A percentile compares a stretch with the other conserved stretches of the same genome.
These are phyloP conservation scores for Pythium grandisporangium DNA, from an alignment of 352 stramenopile genomes.

Conservation along the genomic window DNA sequence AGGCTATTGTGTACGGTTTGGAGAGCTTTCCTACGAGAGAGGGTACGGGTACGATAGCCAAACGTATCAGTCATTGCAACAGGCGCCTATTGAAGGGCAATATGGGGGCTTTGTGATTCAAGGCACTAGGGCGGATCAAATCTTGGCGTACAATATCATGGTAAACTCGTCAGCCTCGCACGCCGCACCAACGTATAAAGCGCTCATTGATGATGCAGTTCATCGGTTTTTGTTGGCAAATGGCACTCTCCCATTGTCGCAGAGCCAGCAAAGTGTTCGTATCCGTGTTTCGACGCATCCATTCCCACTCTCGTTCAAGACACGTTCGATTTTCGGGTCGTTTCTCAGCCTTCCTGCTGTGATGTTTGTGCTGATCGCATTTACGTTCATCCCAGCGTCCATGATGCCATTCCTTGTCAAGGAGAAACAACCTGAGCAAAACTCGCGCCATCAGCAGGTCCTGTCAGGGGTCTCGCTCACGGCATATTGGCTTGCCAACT, in stretches of 20 bases:
- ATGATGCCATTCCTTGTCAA: constrained; percentile 95
- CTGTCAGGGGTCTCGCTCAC: constrained; percentile 91
- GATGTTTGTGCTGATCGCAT: constrained; percentile 86
- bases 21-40: constrained; percentile 35
- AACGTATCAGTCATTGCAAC: constrained; percentile 2
- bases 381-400: constrained; percentile 90
- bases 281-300: constrained; percentile 37
- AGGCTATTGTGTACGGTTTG: constrained; percentile 47
- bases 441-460: constrained; percentile 95
- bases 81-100: constrained; percentile 23
- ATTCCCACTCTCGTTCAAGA: constrained; percentile 49
- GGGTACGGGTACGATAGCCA: constrained; percentile 23
- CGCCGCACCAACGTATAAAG: constrained; percentile 39
- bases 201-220: constrained; percentile 46
- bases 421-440: constrained; percentile 87
- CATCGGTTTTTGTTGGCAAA: constrained; percentile 30
- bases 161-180: constrained; percentile 45
- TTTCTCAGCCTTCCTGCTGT: constrained; percentile 64
- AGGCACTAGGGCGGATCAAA: constrained; percentile 17
- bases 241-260: neutral
- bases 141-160: constrained; percentile 54
- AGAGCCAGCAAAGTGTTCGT: constrained; percentile 2
- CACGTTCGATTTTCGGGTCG: constrained; percentile 43
- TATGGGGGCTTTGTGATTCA: constrained; percentile 46
- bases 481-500: constrained; percentile 96